phyloP scores from a whole-genome alignment of 129 eudicot species.

The Ambrosia trifida region DNA sequence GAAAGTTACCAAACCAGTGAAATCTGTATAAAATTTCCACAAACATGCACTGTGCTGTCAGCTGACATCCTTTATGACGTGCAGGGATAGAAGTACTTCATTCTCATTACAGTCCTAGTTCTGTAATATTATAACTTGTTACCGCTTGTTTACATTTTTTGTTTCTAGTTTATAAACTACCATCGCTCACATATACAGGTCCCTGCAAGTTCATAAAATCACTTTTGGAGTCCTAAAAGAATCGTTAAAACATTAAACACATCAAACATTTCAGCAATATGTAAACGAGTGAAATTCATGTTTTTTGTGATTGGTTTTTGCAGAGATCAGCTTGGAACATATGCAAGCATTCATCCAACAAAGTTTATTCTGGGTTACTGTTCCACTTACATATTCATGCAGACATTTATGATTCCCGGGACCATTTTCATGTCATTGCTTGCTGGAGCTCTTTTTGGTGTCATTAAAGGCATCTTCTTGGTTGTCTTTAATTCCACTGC shows the following conservation, averaged over 20 bases:
- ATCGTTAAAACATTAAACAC: background rate
- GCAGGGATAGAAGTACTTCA: background rate
- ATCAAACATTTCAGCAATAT: conserved; percentile 2
- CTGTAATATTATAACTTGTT: background rate
- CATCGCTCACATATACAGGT: background rate
- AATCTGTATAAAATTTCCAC: background rate
- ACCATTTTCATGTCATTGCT: conserved; percentile 91
- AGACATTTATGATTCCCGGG: conserved; percentile 98
- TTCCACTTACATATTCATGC: conserved; percentile 94
- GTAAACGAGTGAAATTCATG: background rate
- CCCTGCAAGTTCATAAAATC: conserved; percentile 1
- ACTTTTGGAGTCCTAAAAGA: background rate
- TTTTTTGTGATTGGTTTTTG: conserved; percentile 10
- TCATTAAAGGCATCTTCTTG: conserved; percentile 69
- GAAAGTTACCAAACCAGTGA: background rate
- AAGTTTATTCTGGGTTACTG: conserved; percentile 86
- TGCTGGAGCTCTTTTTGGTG: conserved; percentile 98
- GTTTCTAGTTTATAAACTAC: background rate
- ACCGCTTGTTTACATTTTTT: background rate
- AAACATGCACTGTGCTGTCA: conserved; percentile 3
- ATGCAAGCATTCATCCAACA: conserved; percentile 68
- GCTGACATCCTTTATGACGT: background rate
- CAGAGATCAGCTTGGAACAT: conserved; percentile 83
- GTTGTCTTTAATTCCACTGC: conserved; percentile 94
- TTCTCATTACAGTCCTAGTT: background rate